Evolutionary conservation across 257 asterid species (phyloP).

Genomic region (Fraxinus excelsior): DNA sequence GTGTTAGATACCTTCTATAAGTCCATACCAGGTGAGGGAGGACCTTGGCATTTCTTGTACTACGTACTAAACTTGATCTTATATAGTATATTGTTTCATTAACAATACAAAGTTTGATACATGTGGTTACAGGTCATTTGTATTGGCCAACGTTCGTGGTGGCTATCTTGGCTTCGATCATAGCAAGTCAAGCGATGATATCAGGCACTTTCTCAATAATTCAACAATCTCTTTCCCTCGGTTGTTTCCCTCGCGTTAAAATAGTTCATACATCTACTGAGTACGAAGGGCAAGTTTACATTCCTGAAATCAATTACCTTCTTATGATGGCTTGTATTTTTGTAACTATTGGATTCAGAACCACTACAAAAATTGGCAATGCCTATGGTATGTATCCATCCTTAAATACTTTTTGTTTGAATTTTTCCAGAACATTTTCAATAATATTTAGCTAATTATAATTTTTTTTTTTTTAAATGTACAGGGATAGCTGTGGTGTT

Average conservation of each 20-base stretch:
- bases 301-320: slow-evolving; percentile 43
- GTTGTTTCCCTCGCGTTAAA: slow-evolving; percentile 49
- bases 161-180: slow-evolving; percentile 38
- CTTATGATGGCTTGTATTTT: slow-evolving; percentile 41
- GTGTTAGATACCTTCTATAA: slow-evolving; percentile 37
- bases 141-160: slow-evolving; percentile 53
- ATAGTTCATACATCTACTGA: slow-evolving; percentile 38
- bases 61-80: background rate
- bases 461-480: background rate
- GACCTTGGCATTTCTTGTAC: background rate
- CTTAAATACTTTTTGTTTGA: background rate
- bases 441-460: background rate
- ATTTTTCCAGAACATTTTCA: background rate
- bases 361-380: slow-evolving; percentile 35
- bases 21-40: slow-evolving; percentile 34
- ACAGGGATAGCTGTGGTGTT: slow-evolving; percentile 47
- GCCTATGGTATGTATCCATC: slow-evolving; percentile 38
- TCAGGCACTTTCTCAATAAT: slow-evolving; percentile 47
- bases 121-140: slow-evolving; percentile 24
- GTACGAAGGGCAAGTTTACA: slow-evolving; percentile 40
- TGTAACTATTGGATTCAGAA: slow-evolving; percentile 37
- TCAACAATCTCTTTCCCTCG: slow-evolving; percentile 42
- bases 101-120: background rate
- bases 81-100: background rate
- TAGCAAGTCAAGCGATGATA: slow-evolving; percentile 51